Evolutionary conservation across 2,329 filamentous ascomycete genomes (phyloP).

Genomic region (Setomelanomma holmii): DNA sequence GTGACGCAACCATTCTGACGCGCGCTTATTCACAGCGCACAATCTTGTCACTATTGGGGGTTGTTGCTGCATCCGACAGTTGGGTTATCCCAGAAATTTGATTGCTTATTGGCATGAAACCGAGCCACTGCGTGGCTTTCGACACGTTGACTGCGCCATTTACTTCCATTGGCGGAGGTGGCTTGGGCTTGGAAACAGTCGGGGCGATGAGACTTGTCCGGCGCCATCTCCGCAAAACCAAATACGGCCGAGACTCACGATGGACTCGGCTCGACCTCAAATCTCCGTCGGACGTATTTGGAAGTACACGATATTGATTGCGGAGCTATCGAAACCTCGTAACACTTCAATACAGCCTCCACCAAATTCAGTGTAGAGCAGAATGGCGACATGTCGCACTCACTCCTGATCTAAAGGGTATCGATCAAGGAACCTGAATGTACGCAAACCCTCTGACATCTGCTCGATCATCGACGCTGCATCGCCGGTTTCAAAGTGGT

Average conservation of each 20-base stretch:
- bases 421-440: constrained; percentile 71
- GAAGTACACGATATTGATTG: not conserved
- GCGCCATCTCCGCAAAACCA: not conserved
- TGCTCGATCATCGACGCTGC: constrained; percentile 25
- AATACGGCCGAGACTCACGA: not conserved
- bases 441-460: constrained; percentile 62
- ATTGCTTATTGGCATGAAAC: not conserved
- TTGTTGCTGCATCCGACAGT: not conserved
- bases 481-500: constrained; percentile 15
- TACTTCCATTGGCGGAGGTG: not conserved
- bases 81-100: not conserved
- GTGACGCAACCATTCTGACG: constrained; percentile 5
- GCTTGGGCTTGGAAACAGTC: not conserved
- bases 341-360: not conserved
- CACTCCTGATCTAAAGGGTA: constrained; percentile 62
- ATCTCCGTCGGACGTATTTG: not conserved
- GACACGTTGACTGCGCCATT: constrained; percentile 13
- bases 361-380: not conserved
- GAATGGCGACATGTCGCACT: no score
- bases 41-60: constrained; percentile 1
- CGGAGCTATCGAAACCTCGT: not conserved
- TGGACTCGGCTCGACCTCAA: not conserved
- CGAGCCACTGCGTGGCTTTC: constrained; percentile 9
- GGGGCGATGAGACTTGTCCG: not conserved
- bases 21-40: constrained; percentile 4